A percentile compares a stretch with the other conserved stretches of the same genome.
Evolutionary conservation across 1,284 basidiomycete genomes (phyloP).

Genomic region (Neolentinus lepideus): DNA sequence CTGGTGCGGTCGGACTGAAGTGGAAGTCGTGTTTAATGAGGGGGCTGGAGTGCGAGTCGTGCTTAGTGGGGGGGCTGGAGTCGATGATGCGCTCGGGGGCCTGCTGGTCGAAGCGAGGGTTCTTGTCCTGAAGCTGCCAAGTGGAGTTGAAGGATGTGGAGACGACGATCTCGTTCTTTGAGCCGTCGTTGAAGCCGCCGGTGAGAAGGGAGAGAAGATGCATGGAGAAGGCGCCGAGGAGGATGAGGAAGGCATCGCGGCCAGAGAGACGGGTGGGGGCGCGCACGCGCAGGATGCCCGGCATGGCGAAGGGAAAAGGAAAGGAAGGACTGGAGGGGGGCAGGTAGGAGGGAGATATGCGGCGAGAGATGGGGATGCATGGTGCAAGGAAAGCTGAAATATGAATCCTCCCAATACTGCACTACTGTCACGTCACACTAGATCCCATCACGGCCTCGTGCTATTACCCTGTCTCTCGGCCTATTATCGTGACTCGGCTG

Average conservation of each 20-base stretch:
- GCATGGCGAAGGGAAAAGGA: not conserved
- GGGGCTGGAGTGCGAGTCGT: not conserved
- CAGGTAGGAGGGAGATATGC: not conserved
- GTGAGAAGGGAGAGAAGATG: constrained; percentile 38
- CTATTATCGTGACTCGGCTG: too few species aligned
- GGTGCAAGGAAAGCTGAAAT: too few species aligned
- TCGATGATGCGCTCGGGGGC: constrained; percentile 11
- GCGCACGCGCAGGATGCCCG: not conserved
- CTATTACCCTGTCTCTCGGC: too few species aligned
- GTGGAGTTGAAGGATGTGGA: constrained; percentile 21
- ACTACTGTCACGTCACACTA: not conserved
- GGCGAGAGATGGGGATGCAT: too few species aligned
- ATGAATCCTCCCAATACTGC: not conserved
- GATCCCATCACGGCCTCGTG: too few species aligned
- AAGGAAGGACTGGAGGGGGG: not conserved
- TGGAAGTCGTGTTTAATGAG: not conserved
- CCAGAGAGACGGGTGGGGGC: constrained; percentile 17
- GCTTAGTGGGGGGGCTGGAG: not conserved
- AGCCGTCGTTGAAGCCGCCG: constrained; percentile 20
- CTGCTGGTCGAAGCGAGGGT: constrained; percentile 7
- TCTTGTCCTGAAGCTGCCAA: constrained; percentile 10
- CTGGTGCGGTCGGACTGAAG: too few species aligned
- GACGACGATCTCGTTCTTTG: constrained; percentile 27
- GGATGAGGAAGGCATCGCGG: constrained; percentile 42
- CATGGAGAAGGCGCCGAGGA: constrained; percentile 44